These are phyloP conservation scores for Anthostomella pinea DNA, from an alignment of 2,329 filamentous ascomycete species.

Conservation along the genomic window DNA sequence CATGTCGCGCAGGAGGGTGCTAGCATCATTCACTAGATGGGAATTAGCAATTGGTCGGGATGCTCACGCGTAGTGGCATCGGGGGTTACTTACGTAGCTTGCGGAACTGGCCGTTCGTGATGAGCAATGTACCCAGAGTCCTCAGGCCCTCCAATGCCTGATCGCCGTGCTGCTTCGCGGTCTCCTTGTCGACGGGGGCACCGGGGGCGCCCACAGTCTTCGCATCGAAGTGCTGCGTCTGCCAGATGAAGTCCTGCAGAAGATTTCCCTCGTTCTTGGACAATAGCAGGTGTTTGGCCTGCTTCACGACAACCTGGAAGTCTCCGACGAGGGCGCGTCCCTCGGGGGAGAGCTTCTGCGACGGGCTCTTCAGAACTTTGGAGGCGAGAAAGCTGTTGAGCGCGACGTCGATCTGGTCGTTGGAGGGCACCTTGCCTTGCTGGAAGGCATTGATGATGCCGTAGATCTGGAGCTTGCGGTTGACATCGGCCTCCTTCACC, in stretches of 20 bases:
- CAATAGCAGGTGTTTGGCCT: constrained; percentile 76
- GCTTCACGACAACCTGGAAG: constrained; percentile 72
- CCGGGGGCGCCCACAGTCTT: constrained; percentile 60
- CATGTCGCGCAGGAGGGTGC: constrained; percentile 81
- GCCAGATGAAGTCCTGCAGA: constrained; percentile 95
- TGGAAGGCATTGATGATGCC: constrained; percentile 85
- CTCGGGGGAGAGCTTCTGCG: constrained; percentile 75
- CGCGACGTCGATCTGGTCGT: constrained; percentile 93
- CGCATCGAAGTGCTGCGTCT: constrained; percentile 72
- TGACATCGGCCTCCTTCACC: constrained; percentile 82
- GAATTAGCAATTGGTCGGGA: constrained; percentile 1
- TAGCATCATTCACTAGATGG: constrained; percentile 67
- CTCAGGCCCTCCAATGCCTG: constrained; percentile 81
- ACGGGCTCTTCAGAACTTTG: constrained; percentile 66
- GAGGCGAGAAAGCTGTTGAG: constrained; percentile 83
- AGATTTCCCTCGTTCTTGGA: constrained; percentile 95
- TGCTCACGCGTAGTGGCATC: background rate
- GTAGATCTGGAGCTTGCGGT: constrained; percentile 91
- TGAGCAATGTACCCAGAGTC: constrained; percentile 81
- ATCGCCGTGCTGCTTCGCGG: constrained; percentile 77
- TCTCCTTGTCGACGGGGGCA: constrained; percentile 70
- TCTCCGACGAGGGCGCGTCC: constrained; percentile 78
- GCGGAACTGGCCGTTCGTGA: constrained; percentile 95
- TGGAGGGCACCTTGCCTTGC: constrained; percentile 88
- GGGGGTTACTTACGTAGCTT: constrained; percentile 67